Base-by-base conservation (phyloP, 106 monocot species). In the Dioscorea zingiberensis region DNA sequence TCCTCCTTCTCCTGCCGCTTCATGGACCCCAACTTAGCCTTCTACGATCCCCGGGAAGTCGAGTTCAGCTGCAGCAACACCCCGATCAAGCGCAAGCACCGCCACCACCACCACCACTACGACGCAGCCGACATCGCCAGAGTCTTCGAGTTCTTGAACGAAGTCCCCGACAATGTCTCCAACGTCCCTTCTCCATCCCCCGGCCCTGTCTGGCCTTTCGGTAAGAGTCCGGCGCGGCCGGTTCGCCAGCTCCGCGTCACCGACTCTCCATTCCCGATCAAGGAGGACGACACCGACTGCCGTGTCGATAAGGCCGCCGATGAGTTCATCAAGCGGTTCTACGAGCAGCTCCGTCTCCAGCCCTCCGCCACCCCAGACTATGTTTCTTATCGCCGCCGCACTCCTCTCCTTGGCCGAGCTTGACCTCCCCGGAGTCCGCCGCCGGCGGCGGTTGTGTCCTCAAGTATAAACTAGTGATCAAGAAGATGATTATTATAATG, bases 61-160 rank as follows among this genome's bases (percentile, higher is more conserved):
- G 74, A 87, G 68, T 87, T 87, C 73, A 87, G 87, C 76, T 87
- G 87, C 76, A 79, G 79, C 68, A 83, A 73, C 68, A 87, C 83
- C 7, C 86, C 82, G 13, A 48, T n/a, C 46, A 58, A 27, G 46
- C 29, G 62, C 26, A 59, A 45, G 21, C 44, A 45, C 54, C 51
- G 59, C 22, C 56, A n/a, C 16, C 13, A 44, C 44, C 71, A 24
- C 56, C 30, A 23, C 44, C 15, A 11, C 29, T 56, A 60, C 49
- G 55, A 69, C 21, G 63, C 47, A 1, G 48, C 38, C 0, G 71
- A 54, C 15, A 27, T 78, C 46, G 83, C 83, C 15, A 60, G 58
- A 30, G 66, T 46, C 13, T 79, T 79, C 47, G 84, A 84, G 60
- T 63, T 72, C 16, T 63, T 79, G 4, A 71, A 65, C 46, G 72